A percentile compares a stretch with the other conserved stretches of the same genome.
phyloP scores from a whole-genome alignment of 164 flowering plant genomes.

The Platanus orientalis region DNA sequence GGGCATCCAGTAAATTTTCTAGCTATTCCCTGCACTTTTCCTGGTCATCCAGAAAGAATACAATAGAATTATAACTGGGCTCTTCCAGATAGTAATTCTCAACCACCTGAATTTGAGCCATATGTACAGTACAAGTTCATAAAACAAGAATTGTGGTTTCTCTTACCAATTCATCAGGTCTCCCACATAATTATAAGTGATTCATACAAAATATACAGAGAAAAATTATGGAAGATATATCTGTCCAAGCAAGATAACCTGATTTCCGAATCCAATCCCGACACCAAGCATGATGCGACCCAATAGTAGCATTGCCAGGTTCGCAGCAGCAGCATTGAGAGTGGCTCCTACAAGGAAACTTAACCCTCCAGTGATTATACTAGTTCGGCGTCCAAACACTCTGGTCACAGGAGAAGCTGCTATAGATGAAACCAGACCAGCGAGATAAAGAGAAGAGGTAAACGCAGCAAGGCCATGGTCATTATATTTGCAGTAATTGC shows the following conservation, averaged over 20 bases:
- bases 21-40: too few species aligned
- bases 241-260: constrained; percentile 37
- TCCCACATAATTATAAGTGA: too few species aligned
- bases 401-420: constrained; percentile 74
- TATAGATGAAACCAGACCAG: constrained; percentile 72
- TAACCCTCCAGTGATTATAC: constrained; percentile 73
- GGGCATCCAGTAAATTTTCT: too few species aligned
- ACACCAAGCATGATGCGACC: constrained; percentile 94
- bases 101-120: too few species aligned
- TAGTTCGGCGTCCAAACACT: constrained; percentile 59
- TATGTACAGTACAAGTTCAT: too few species aligned
- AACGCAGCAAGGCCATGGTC: constrained; percentile 76
- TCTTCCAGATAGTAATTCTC: too few species aligned
- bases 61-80: too few species aligned
- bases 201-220: too few species aligned
- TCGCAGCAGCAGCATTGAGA: constrained; percentile 62
- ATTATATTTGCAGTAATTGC: constrained; percentile 87
- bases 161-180: too few species aligned
- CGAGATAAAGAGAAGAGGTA: constrained; percentile 86
- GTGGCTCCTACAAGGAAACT: constrained; percentile 72
- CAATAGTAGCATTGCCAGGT: constrained; percentile 67
- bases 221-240: too few species aligned
- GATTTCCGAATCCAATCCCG: constrained; percentile 94
- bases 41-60: too few species aligned
- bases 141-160: too few species aligned